Percentiles rank a stretch among this genome's conserved stretches.
Conservation (phyloP, 2,329 filamentous ascomycete species). For the Pestalotiopsis sp. region DNA sequence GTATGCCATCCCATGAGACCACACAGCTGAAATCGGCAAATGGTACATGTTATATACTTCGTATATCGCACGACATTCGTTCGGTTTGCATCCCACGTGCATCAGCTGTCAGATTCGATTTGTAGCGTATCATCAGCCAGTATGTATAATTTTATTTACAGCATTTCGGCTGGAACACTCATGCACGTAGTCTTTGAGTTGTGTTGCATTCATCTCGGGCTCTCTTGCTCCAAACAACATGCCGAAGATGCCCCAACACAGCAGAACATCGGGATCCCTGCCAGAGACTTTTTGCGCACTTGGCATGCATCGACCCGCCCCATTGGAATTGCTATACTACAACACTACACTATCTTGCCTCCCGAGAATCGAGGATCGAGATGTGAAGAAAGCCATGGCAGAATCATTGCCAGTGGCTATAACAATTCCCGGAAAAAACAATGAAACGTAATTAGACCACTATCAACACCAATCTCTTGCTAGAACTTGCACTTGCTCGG, state of each 20-base stretch:
- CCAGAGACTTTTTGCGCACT: neutral
- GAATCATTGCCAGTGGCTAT: neutral
- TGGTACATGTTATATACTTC: too few species aligned
- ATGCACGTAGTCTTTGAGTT: neutral
- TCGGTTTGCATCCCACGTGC: neutral
- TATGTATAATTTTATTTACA: neutral
- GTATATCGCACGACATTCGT: neutral
- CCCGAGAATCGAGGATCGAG: neutral
- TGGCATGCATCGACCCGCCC: neutral
- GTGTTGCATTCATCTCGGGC: neutral
- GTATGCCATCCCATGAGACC: neutral
- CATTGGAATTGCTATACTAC: neutral
- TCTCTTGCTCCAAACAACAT: neutral
- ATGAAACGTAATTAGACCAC: slow-evolving; percentile 2
- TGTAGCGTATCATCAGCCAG: neutral
- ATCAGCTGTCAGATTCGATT: neutral
- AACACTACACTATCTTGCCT: neutral
- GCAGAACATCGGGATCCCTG: neutral
- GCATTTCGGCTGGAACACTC: neutral
- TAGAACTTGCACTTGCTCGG: neutral
- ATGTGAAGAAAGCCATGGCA: neutral
- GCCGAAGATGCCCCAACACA: neutral
- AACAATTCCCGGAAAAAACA: neutral
- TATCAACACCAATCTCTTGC: neutral
- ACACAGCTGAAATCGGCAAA: neutral